These are phyloP conservation scores for Trichoderma hamatum DNA, from an alignment of 2,329 filamentous ascomycete species.

Conservation along the genomic window DNA sequence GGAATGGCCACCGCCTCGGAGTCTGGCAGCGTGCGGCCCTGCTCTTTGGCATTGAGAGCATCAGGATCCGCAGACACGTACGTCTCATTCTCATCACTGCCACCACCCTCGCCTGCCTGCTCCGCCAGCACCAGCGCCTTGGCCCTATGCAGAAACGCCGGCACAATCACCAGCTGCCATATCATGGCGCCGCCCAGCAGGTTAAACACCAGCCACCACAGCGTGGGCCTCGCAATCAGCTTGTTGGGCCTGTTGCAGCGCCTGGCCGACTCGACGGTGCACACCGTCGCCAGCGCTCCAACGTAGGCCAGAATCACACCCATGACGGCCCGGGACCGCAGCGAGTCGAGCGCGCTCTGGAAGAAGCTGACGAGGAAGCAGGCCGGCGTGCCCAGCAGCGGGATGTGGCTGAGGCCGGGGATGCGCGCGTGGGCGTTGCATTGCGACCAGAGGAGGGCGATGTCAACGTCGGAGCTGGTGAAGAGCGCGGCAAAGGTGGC, in stretches of 20 bases:
- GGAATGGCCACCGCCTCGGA: conserved; percentile 63
- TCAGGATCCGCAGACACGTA: background rate
- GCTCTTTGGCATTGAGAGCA: background rate
- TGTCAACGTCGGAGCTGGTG: conserved; percentile 53
- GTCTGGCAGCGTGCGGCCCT: conserved; percentile 44
- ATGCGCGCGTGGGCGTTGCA: conserved; percentile 54
- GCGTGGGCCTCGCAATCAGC: conserved; percentile 45
- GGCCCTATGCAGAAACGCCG: conserved; percentile 51
- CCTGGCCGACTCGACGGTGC: conserved; percentile 54
- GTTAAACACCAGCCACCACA: conserved; percentile 53
- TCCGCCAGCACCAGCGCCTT: conserved; percentile 40
- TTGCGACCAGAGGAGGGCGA: conserved; percentile 56
- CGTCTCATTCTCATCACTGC: conserved; percentile 52
- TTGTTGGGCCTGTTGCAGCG: conserved; percentile 43
- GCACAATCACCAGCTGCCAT: conserved; percentile 56
- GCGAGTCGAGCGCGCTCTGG: conserved; percentile 46
- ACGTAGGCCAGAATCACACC: conserved; percentile 49
- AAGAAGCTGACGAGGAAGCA: conserved; percentile 58
- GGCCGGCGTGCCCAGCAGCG: conserved; percentile 48
- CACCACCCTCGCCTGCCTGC: conserved; percentile 50
- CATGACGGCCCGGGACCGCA: conserved; percentile 47
- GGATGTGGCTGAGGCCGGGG: conserved; percentile 49
- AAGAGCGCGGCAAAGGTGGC: conserved; percentile 48
- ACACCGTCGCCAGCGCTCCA: conserved; percentile 52
- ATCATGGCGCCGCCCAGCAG: conserved; percentile 54